A percentile compares a stretch with the other conserved stretches of the same genome.
Evolutionary conservation across 176 grass and related monocot species (phyloP).

Genomic region (Avena eriantha): DNA sequence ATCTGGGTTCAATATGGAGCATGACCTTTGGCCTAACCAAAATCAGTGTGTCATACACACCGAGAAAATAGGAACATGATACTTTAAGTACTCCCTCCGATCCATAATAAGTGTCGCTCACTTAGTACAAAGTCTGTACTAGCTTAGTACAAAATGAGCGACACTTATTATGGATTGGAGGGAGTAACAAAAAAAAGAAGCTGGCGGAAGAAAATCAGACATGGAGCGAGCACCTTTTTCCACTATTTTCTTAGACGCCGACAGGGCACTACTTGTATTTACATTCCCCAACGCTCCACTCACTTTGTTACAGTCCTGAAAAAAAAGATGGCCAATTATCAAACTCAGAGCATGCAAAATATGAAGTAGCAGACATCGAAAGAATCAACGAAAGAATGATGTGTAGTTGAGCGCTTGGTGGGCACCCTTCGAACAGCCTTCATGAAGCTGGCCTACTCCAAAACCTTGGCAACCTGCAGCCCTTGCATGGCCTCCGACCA

Average conservation of each 20-base stretch:
- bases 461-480: too few relatives aligned
- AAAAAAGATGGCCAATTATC: neutral
- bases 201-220: neutral
- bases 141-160: too few relatives aligned
- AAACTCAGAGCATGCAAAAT: neutral
- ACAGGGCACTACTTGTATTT: conserved; percentile 93
- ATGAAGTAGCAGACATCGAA: too few relatives aligned
- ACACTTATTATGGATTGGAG: too few relatives aligned
- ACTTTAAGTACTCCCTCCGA: too few relatives aligned
- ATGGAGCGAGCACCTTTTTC: conserved; percentile 78
- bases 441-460: too few relatives aligned
- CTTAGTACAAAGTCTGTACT: too few relatives aligned
- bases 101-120: too few relatives aligned
- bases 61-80: neutral
- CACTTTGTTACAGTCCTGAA: conserved; percentile 94
- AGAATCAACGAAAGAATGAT: too few relatives aligned
- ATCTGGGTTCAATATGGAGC: neutral
- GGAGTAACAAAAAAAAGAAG: neutral
- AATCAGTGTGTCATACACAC: conserved; percentile 13
- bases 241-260: conserved; percentile 99
- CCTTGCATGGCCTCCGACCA: too few relatives aligned
- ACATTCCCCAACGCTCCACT: conserved; percentile 95
- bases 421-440: too few relatives aligned
- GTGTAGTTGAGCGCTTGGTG: too few relatives aligned
- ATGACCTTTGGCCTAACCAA: neutral